Conservation (phyloP, 495 filamentous ascomycete species). For the Xylaria cubensis region DNA sequence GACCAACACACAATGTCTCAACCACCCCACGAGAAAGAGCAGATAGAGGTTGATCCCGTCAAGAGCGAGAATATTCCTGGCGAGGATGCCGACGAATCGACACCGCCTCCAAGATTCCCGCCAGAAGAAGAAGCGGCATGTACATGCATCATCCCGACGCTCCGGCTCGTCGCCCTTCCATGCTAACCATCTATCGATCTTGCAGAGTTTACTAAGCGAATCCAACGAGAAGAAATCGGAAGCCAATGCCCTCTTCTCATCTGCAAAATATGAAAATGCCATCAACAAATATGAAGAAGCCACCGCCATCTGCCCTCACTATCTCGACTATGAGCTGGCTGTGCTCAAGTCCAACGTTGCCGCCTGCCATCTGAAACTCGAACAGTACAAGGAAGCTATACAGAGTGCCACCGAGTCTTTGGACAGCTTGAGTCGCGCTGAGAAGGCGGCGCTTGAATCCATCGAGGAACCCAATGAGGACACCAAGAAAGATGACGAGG, state of each 20-base stretch:
- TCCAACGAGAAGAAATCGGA: slow-evolving; percentile 76
- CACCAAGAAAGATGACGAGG: slow-evolving; percentile 39
- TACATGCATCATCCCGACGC: slow-evolving; percentile 24
- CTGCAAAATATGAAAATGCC: slow-evolving; percentile 78
- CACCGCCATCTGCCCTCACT: slow-evolving; percentile 79
- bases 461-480: slow-evolving; percentile 30
- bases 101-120: slow-evolving; percentile 49
- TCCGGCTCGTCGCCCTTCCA: neutral
- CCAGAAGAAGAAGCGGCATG: slow-evolving; percentile 80
- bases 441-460: slow-evolving; percentile 33
- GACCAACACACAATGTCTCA: slow-evolving; percentile 18
- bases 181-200: slow-evolving; percentile 1
- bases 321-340: slow-evolving; percentile 89
- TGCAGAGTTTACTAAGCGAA: slow-evolving; percentile 71
- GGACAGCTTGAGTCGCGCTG: slow-evolving; percentile 70
- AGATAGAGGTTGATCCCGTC: neutral
- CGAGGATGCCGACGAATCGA: slow-evolving; percentile 32
- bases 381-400: slow-evolving; percentile 85
- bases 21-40: slow-evolving; percentile 5
- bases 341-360: slow-evolving; percentile 87
- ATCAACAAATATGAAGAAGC: slow-evolving; percentile 89
- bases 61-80: neutral
- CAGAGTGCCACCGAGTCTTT: slow-evolving; percentile 75
- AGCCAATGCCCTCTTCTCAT: slow-evolving; percentile 79
- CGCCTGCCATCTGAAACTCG: slow-evolving; percentile 87